Base-by-base conservation (phyloP, 768 basidiomycete species). In the Boletus fagicola region DNA sequence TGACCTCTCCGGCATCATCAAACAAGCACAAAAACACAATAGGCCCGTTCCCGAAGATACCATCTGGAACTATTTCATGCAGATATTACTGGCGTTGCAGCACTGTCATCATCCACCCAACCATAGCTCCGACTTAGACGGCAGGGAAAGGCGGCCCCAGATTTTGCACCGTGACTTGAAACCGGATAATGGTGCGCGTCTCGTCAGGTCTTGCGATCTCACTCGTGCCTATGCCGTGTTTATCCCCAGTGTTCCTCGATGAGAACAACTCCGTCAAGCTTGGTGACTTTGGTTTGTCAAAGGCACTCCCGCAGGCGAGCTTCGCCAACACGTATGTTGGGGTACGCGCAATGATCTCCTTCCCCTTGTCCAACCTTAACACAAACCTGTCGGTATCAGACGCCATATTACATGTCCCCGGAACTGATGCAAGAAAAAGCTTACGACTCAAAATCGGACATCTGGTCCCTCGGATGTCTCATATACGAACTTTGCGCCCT, bases 401-500 rank as follows among this genome's bases (percentile, higher is more conserved):
- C 97, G 4, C 97, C 97, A 4, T 95, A 98, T 70, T 98, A 99
- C 77, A 98, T 99, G 97, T 97, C 94, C 1, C 97, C 97, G 0
- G 96, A 99, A 72, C 81, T 98, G 35, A 93, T 98, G 84, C 92
- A 92, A 76, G 96, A 98, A 70, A 94, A 92, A 70, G 85, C 92
- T 4, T 99, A 99, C 74, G 97, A 98, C 75, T 89, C 92, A 8
- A 99, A 98, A 75, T 94, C 92, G 0, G 97, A 99, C 68, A 98
- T 99, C 48, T 99, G 97, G 97, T 95, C 93, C 5, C 80, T 98
- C 30, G 97, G 97, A 1, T 99, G 97, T 74, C 80, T 98, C 31
- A 92, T 98, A 26, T 98, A 92, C 72, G 97, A 98, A 74, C 83
- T 98, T 39, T 98, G 96, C 62, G 94, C 96, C 0, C 79, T 94